Evolutionary conservation across 306 rosid genomes (phyloP).

Genomic region (Castanea sativa): DNA sequence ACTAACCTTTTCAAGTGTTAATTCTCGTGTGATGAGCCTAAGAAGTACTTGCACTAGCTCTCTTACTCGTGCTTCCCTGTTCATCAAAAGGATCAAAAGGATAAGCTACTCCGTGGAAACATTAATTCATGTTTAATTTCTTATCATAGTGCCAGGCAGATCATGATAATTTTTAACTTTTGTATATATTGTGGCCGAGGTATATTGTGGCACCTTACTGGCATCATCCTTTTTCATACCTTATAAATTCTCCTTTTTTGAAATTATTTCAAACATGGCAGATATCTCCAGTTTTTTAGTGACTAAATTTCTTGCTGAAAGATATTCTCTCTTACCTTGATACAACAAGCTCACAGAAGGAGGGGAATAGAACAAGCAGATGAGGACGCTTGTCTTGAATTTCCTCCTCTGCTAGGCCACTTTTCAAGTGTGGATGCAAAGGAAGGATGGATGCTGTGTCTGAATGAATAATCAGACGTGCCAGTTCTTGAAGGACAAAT

Average conservation of each 20-base stretch:
- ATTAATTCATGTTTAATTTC: neutral
- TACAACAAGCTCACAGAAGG: constrained; percentile 76
- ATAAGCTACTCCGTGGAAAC: neutral
- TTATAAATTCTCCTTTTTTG: neutral
- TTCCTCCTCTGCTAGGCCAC: constrained; percentile 43
- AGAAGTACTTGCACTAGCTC: constrained; percentile 66
- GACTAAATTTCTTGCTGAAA: neutral
- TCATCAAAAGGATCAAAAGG: constrained; percentile 20
- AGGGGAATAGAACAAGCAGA: constrained; percentile 79
- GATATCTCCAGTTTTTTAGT: no score
- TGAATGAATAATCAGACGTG: constrained; percentile 57
- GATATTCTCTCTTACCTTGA: constrained; percentile 60
- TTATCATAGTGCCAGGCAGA: neutral
- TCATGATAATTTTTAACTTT: neutral
- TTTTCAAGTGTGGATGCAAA: constrained; percentile 49
- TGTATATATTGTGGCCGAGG: neutral
- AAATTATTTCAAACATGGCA: neutral
- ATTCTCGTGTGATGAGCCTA: constrained; percentile 54
- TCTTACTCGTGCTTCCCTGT: constrained; percentile 74
- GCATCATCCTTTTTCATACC: neutral
- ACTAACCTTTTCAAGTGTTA: constrained; percentile 62
- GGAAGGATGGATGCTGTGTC: constrained; percentile 67
- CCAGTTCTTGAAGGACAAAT: constrained; percentile 76
- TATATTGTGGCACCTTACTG: neutral
- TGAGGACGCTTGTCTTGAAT: constrained; percentile 53